These are phyloP conservation scores for Metschnikowia colocasiae DNA, from an alignment of 805 yeast species.

Conservation along the genomic window DNA sequence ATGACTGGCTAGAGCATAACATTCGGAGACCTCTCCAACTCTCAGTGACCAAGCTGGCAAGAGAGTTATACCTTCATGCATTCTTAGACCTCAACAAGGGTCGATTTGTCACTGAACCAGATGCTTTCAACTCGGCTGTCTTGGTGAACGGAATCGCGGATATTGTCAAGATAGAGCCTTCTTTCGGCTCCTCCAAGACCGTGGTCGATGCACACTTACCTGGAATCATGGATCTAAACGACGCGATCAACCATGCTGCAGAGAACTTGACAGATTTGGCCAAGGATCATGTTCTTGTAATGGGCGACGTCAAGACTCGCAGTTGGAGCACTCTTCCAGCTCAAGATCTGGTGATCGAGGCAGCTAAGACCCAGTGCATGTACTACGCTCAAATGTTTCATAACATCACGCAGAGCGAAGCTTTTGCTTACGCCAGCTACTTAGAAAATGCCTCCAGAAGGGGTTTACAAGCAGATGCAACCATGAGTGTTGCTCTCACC, in stretches of 20 bases:
- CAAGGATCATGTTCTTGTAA: constrained; percentile 11
- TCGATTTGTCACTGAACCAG: constrained; percentile 11
- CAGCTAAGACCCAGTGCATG: constrained; percentile 57
- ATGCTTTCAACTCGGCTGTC: constrained; percentile 25
- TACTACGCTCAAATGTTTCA: constrained; percentile 48
- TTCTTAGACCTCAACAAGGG: constrained; percentile 35
- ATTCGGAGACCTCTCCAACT: constrained; percentile 38
- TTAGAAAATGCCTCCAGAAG: constrained; percentile 46
- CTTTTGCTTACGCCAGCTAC: constrained; percentile 39
- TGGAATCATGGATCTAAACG: neutral
- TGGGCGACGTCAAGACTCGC: constrained; percentile 63
- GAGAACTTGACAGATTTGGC: constrained; percentile 7
- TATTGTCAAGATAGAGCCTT: constrained; percentile 8
- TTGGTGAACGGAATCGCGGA: constrained; percentile 56
- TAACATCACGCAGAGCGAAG: constrained; percentile 17
- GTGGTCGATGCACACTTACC: neutral
- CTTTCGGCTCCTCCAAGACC: neutral
- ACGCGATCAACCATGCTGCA: neutral
- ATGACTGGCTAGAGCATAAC: constrained; percentile 41
- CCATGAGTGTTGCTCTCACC: constrained; percentile 41
- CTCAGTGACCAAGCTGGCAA: constrained; percentile 47
- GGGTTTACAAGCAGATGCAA: constrained; percentile 45
- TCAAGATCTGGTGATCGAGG: constrained; percentile 45
- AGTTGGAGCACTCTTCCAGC: constrained; percentile 40
- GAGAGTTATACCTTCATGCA: constrained; percentile 61